Evolutionary conservation across 345 rosid species (phyloP), one percentile per base, ranked within the genome.

Genomic region (Euphorbia pulcherrima): DNA sequence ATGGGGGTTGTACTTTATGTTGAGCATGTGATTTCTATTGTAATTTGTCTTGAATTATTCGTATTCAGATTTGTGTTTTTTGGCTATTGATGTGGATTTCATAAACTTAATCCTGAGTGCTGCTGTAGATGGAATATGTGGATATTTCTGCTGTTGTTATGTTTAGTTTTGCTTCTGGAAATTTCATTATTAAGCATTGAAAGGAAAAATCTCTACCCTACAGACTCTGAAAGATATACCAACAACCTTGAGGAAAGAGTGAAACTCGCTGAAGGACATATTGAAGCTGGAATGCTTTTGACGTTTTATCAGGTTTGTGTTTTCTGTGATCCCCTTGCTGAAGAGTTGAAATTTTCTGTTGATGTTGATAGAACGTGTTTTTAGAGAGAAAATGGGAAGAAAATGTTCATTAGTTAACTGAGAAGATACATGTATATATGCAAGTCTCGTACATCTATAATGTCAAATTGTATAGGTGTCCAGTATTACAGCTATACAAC

Each of bases 261-360:
- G 35, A 89, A 83, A 80, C 72, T 79, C 77, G 95, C 93, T 11
- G 93, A 88, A 77, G 89, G 86, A 53, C 97, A 94, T 78, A 78
- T 91, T 70, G 99, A 94, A 81, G 96, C 96, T 12, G 97, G 97
- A 74, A 91, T 93, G 75, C 83, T 89, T 74, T 75, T 91, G 83
- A 83, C 91, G 54, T 80, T 82, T 75, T 94, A 91, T 74, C 99
- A 94, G 97, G 97, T 88, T 64, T 68, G 67, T 59, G 62, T 75
- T 72, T 53, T 53, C 28, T 46, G 52, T 59, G 28, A 33, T 62
- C 33, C 10, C 24, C 13, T 61, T 29, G 52, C 20, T 39, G 47
- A 29, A 23, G 52, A 53, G 20, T 6, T 13, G 65, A 18, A 29
- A 18, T 23, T 60, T 21, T 37, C 44, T n/a, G 37, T 17, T 16